Percentiles rank a stretch among this genome's conserved stretches.
Evolutionary conservation across 1,284 basidiomycete genomes (phyloP).

Genomic region (Sanghuangporus weigelae): DNA sequence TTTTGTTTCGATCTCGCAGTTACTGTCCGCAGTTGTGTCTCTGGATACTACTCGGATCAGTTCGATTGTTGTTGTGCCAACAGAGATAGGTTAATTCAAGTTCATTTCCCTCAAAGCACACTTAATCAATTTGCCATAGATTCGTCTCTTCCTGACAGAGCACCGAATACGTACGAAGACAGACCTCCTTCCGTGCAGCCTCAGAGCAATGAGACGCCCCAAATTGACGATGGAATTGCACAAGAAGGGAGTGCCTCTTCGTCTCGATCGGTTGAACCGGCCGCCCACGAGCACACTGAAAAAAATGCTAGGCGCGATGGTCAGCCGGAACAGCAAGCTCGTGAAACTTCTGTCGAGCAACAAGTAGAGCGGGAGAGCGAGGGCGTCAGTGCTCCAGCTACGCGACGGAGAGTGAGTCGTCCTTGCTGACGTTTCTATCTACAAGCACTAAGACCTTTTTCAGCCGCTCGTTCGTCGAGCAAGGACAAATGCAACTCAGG

Average conservation of each 20-base stretch:
- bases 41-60: slow-evolving; percentile 28
- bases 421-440: neutral
- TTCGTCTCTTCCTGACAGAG: slow-evolving; percentile 26
- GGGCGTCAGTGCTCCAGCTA: neutral
- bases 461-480: slow-evolving; percentile 25
- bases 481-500: slow-evolving; percentile 17
- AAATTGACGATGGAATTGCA: neutral
- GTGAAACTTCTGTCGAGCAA: neutral
- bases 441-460: neutral
- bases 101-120: neutral
- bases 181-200: slow-evolving; percentile 26
- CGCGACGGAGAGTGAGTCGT: slow-evolving; percentile 1
- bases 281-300: neutral
- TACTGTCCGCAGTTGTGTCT: slow-evolving; percentile 29
- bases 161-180: slow-evolving; percentile 29
- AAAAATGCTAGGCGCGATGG: neutral
- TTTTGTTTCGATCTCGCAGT: slow-evolving; percentile 25
- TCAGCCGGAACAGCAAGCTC: neutral
- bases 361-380: neutral
- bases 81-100: neutral
- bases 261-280: neutral
- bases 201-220: slow-evolving; percentile 18
- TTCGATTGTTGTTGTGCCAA: slow-evolving; percentile 15
- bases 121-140: slow-evolving; percentile 13
- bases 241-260: neutral